Conservation (phyloP, 2,329 filamentous ascomycete species). For the Didymella exigua region DNA sequence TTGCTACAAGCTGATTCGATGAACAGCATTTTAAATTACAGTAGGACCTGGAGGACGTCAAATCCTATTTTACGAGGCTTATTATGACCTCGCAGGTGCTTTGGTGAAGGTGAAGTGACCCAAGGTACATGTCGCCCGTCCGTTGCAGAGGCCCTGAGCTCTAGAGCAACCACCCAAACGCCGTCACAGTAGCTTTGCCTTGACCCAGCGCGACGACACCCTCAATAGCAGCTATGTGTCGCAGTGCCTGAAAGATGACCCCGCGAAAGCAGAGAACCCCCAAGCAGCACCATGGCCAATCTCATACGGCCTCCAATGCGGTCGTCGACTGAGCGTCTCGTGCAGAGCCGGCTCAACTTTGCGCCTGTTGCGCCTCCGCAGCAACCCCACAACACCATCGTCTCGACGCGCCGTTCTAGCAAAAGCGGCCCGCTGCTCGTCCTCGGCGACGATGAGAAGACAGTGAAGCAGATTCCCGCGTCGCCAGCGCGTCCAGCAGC, state of each 20-base stretch:
- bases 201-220: slow-evolving; percentile 37
- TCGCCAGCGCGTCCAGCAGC: slow-evolving; percentile 23
- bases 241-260: slow-evolving; percentile 37
- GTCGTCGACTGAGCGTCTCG: slow-evolving; percentile 40
- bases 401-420: slow-evolving; percentile 38
- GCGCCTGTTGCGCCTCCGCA: slow-evolving; percentile 34
- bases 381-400: slow-evolving; percentile 27
- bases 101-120: slow-evolving; percentile 16
- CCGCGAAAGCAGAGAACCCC: slow-evolving; percentile 27
- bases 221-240: slow-evolving; percentile 37
- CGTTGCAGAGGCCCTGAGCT: slow-evolving; percentile 26
- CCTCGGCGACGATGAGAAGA: slow-evolving; percentile 28
- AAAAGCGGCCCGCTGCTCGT: slow-evolving; percentile 31
- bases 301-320: slow-evolving; percentile 35
- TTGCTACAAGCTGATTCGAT: slow-evolving; percentile 28
- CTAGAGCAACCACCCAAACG: slow-evolving; percentile 33
- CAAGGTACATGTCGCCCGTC: slow-evolving; percentile 4
- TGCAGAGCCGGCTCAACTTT: slow-evolving; percentile 36
- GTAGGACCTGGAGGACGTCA: slow-evolving; percentile 10
- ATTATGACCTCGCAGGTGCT: slow-evolving; percentile 18
- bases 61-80: slow-evolving; percentile 21
- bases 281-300: slow-evolving; percentile 34
- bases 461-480: slow-evolving; percentile 19
- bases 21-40: slow-evolving; percentile 5
- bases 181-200: slow-evolving; percentile 30